These are phyloP conservation scores for Stenocarpella maydis DNA, from an alignment of 2,329 filamentous ascomycete species.

Conservation along the genomic window DNA sequence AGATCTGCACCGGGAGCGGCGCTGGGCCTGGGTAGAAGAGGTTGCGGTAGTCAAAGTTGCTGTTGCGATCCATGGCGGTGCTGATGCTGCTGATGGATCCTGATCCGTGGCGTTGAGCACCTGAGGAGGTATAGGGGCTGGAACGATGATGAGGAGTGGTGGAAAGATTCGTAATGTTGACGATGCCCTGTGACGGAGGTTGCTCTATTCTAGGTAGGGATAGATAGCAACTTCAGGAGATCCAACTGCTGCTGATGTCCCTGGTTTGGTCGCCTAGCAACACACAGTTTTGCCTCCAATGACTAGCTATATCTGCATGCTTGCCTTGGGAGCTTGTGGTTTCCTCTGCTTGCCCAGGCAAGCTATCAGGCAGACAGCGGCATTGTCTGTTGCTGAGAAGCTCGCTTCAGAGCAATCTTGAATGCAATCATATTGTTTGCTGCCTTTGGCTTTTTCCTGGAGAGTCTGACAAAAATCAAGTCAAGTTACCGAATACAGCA, in stretches of 20 bases:
- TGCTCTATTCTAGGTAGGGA: neutral
- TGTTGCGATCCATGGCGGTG: slow-evolving; percentile 21
- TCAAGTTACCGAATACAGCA: neutral
- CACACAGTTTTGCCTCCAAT: neutral
- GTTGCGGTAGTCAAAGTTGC: slow-evolving; percentile 22
- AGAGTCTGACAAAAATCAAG: neutral
- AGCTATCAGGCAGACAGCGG: neutral
- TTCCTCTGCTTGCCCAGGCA: slow-evolving; percentile 2
- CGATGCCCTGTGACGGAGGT: neutral
- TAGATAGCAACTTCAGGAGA: neutral
- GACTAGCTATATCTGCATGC: neutral
- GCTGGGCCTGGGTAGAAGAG: slow-evolving; percentile 17
- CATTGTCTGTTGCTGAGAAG: neutral
- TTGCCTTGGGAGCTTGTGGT: neutral
- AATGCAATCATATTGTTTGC: neutral
- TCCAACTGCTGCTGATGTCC: neutral
- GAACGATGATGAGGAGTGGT: neutral
- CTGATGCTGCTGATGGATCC: too few relatives aligned
- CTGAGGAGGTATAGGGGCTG: neutral
- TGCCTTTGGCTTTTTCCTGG: neutral
- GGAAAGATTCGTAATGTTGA: too few relatives aligned
- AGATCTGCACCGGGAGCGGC: slow-evolving; percentile 14
- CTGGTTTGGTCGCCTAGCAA: neutral
- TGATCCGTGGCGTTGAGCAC: neutral
- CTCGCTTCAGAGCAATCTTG: neutral